Base-by-base conservation (phyloP, 2,329 filamentous ascomycete genomes). In the Fusarium sp. region DNA sequence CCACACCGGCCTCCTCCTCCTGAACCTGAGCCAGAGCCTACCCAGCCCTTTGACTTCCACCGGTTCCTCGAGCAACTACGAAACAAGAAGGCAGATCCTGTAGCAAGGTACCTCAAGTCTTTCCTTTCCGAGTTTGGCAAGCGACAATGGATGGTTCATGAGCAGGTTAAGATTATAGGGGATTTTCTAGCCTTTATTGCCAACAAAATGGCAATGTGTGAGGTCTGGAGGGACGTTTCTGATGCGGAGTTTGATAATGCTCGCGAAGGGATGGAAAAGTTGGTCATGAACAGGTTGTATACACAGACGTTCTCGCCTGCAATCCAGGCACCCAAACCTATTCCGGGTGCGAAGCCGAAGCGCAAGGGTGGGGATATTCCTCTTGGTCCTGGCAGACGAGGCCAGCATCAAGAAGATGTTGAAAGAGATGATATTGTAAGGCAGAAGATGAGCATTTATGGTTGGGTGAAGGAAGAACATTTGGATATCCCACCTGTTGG, bases 71-170 rank as follows among this genome's bases (percentile, higher is more conserved):
- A 98, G 77, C 96, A 99, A 79, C 84, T 99, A 31, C 91, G 96
- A 62, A 96, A 99, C 80, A 93, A 95, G 69, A 97, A 96, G 58
- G 96, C 96, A n/a, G 96, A 99, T 74, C 96, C 96, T 2, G 95
- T 99, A 4, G 96, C 96, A 7, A 91, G 95, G 67, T 99, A 97
- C 75, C 85, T 99, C 43, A 92, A 96, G 68, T 98, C 96, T 0
- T 99, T 99, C 74, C 82, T 99, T 29, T 89, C 89, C 47, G 96
- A 99, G 78, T 99, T 99, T 79, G 93, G 90, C 35, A 99, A 98
- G 82, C 93, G 94, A 71, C 96, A 98, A 79, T 99, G 96, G 96
- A 97, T 97, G 92, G 96, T 97, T 9, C 96, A 99, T 77, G 96
- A 99, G 80, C 96, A 99, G 78, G 96, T 98, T 76, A 99, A 99